phyloP scores from a whole-genome alignment of 495 filamentous ascomycete genomes.

The Hyphodiscus hymeniophilus region DNA sequence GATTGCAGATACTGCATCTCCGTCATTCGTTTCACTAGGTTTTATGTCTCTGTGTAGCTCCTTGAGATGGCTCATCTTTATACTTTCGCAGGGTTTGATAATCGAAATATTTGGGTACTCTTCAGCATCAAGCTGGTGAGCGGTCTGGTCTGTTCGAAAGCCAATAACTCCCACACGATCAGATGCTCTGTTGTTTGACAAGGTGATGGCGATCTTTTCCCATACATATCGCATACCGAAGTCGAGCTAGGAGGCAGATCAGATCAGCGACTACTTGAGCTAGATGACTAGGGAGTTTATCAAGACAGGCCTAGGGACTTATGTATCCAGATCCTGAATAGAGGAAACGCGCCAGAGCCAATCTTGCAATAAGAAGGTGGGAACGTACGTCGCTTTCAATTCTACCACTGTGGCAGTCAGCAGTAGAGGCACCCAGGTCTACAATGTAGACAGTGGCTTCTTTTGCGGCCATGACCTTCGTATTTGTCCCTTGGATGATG shows the following conservation, averaged over 20 bases:
- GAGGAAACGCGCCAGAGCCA: too few relatives aligned
- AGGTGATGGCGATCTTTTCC: constrained; percentile 85
- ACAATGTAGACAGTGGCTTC: constrained; percentile 89
- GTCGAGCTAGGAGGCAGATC: constrained; percentile 42
- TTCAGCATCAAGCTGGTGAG: constrained; percentile 47
- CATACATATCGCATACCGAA: constrained; percentile 91
- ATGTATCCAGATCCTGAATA: too few relatives aligned
- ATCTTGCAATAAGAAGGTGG: too few relatives aligned
- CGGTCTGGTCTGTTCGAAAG: constrained; percentile 69
- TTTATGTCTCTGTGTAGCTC: constrained; percentile 51
- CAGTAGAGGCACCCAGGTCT: constrained; percentile 81
- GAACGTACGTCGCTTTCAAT: constrained; percentile 52
- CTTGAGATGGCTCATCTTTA: constrained; percentile 63
- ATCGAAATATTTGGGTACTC: constrained; percentile 70
- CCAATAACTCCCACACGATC: constrained; percentile 73
- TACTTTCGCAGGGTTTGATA: constrained; percentile 58
- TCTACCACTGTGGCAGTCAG: constrained; percentile 63
- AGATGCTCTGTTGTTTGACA: constrained; percentile 77
- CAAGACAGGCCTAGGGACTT: too few relatives aligned
- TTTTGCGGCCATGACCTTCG: constrained; percentile 63
- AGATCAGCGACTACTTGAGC: too few relatives aligned
- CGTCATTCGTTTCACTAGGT: constrained; percentile 59
- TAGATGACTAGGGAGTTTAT: too few relatives aligned
- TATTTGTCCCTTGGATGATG: not conserved
- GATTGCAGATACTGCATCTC: constrained; percentile 82